A percentile compares a stretch with the other conserved stretches of the same genome.
Conservation (phyloP, 2,329 filamentous ascomycete species). For the Neospermospora avenae region DNA sequence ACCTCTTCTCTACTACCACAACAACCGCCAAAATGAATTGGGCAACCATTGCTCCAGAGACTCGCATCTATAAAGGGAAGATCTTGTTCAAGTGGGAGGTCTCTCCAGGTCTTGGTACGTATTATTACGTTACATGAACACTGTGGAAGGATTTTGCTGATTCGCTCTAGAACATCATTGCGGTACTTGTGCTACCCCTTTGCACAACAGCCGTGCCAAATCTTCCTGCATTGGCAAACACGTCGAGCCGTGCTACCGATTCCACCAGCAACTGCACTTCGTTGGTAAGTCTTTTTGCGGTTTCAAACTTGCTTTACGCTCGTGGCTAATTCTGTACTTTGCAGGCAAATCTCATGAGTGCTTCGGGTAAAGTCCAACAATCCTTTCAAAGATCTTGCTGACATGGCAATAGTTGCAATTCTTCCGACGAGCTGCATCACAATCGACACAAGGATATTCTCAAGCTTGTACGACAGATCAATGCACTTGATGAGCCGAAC, state of each 20-base stretch:
- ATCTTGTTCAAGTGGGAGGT: constrained; percentile 33
- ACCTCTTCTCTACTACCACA: neutral
- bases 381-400: constrained; percentile 1
- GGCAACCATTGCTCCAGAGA: constrained; percentile 28
- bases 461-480: constrained; percentile 27
- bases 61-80: constrained; percentile 32
- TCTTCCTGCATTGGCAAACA: constrained; percentile 34
- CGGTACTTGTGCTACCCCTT: constrained; percentile 31
- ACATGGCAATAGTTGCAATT: constrained; percentile 28
- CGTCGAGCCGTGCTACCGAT: constrained; percentile 35
- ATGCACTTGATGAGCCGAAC: constrained; percentile 20
- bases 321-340: neutral
- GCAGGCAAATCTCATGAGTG: constrained; percentile 34
- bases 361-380: constrained; percentile 25
- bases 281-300: constrained; percentile 25
- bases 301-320: constrained; percentile 1
- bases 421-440: constrained; percentile 34
- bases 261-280: constrained; percentile 36
- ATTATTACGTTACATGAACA: neutral
- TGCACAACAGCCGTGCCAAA: constrained; percentile 33
- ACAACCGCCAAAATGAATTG: constrained; percentile 27
- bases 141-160: constrained; percentile 13
- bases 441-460: constrained; percentile 34
- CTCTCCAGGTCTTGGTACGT: constrained; percentile 33
- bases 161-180: constrained; percentile 33